Conservation (phyloP, 176 grass and related monocot genomes). For the Carex parvula region DNA sequence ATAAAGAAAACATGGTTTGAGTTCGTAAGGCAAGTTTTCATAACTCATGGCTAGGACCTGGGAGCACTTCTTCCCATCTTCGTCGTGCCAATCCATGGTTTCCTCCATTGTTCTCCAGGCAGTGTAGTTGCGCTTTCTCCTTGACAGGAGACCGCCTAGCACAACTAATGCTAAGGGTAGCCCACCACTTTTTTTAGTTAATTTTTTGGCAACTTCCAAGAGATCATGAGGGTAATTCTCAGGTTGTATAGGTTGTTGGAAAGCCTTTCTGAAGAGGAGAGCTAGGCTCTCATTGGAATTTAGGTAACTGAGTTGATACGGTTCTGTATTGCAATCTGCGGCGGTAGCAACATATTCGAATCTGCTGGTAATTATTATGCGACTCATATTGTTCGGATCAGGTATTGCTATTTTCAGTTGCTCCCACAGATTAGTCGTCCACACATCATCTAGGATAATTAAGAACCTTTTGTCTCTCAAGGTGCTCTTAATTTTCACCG, state of each 20-base stretch:
- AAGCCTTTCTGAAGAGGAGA: neutral
- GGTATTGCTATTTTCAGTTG: neutral
- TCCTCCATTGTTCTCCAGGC: neutral
- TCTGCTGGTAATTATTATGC: neutral
- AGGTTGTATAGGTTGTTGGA: neutral
- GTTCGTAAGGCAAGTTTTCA: too few species aligned
- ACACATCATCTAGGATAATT: conserved; percentile 11
- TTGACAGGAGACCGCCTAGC: neutral
- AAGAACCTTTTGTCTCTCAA: neutral
- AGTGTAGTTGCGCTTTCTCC: neutral
- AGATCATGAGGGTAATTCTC: neutral
- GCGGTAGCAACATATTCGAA: neutral
- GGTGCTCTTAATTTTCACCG: neutral
- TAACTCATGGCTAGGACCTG: too few species aligned
- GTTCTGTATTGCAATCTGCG: neutral
- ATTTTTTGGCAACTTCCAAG: neutral
- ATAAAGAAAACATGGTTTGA: too few species aligned
- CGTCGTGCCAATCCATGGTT: too few species aligned
- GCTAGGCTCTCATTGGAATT: neutral
- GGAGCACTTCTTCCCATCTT: too few species aligned
- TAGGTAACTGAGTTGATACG: neutral
- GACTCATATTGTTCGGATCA: neutral
- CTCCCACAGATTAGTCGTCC: neutral
- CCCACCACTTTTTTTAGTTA: neutral
- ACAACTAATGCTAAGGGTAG: neutral